Conservation (phyloP, 164 flowering plant species). For the grape (Vitis vinifera) region DNA sequence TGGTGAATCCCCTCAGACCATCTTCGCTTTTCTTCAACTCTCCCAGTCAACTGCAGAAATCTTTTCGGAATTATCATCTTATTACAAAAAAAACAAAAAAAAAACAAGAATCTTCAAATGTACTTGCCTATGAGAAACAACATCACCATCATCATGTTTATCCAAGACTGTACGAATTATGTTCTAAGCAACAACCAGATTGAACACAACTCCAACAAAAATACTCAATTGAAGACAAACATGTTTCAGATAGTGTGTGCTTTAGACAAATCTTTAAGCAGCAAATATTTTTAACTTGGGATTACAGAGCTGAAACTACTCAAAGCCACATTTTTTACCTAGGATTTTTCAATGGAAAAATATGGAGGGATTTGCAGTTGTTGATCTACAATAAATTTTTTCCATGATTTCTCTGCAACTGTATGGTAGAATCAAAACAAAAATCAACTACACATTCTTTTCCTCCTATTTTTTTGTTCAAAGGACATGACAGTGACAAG, state of each 20-base stretch:
- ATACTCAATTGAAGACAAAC: no score
- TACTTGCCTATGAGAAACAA: background rate
- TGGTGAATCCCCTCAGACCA: conserved; percentile 99
- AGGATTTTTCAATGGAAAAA: background rate
- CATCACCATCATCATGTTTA: background rate
- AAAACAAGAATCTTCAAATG: background rate
- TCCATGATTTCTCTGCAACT: background rate
- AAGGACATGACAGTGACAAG: no score
- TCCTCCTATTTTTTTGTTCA: background rate
- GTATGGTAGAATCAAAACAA: background rate
- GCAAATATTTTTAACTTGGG: no score
- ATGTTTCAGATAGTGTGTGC: no score
- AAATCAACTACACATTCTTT: background rate
- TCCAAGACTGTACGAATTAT: no score
- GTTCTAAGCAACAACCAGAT: no score
- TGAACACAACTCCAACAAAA: no score
- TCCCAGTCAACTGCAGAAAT: conserved; percentile 76
- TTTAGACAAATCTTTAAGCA: no score
- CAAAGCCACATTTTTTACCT: no score
- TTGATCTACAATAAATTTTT: background rate
- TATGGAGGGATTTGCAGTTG: background rate
- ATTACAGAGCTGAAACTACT: no score
- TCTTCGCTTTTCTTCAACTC: conserved; percentile 96
- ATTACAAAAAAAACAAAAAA: background rate
- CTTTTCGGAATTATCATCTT: background rate